These are phyloP conservation scores for Cytidiella melzeri DNA, from an alignment of 768 basidiomycete species.

Conservation along the genomic window DNA sequence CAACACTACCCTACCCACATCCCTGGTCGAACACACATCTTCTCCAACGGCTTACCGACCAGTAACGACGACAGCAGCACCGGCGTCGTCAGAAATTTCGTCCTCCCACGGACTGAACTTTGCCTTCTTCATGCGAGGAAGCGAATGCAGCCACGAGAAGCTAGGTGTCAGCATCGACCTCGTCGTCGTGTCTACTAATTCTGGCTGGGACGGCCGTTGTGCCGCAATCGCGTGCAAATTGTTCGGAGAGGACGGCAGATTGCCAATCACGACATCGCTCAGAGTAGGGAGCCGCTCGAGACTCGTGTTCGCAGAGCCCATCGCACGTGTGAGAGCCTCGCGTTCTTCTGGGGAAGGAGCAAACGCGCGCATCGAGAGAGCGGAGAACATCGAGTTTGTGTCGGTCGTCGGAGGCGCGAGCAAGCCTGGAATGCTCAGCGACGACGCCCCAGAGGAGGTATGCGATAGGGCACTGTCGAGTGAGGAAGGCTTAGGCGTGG, in stretches of 20 bases:
- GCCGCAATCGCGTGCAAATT: conserved; percentile 37
- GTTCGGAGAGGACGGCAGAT: conserved; percentile 60
- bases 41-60: conserved; percentile 9
- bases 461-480: conserved; percentile 9
- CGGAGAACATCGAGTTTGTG: conserved; percentile 27
- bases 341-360: conserved; percentile 86
- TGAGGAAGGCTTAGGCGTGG: conserved; percentile 12
- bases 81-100: conserved; percentile 44
- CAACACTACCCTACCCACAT: not conserved
- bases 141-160: conserved; percentile 64
- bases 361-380: conserved; percentile 64
- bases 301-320: conserved; percentile 70
- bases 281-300: conserved; percentile 74
- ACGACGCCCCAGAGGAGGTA: conserved; percentile 14
- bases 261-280: conserved; percentile 46
- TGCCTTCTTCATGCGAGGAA: conserved; percentile 55
- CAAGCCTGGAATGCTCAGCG: conserved; percentile 20
- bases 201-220: conserved; percentile 17
- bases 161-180: conserved; percentile 27
- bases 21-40: not conserved
- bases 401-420: conserved; percentile 13
- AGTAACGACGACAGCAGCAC: conserved; percentile 10
- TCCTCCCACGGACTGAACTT: conserved; percentile 84
- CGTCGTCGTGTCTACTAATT: conserved; percentile 14
- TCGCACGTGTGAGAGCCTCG: conserved; percentile 73